Base-by-base conservation (phyloP, 2,329 filamentous ascomycete genomes). In the Ramichloridium luteum region DNA sequence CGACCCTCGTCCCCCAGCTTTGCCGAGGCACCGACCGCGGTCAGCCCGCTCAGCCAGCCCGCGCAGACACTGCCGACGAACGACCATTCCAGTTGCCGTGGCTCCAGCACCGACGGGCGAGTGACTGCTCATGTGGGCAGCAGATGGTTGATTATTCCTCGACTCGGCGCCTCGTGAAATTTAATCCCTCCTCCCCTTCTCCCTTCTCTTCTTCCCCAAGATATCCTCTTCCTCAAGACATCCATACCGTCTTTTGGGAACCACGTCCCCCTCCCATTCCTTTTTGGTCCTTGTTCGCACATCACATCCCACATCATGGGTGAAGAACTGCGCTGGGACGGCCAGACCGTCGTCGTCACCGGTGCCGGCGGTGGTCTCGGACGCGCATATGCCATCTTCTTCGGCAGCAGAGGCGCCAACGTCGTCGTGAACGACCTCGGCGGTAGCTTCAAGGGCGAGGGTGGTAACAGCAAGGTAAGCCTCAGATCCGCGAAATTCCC, bases 401-500 rank as follows among this genome's bases (percentile, higher is more conserved):
- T 93, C 56, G 90, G 73, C 36, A 85, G 82, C 35, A 76, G 88
- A 54, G 90, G 90, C 51, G 90, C 85, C 48, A 92, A 80, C 60
- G 81, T 93, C 48, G 88, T 98, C 28, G 90, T 98, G 50, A 98
- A 98, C 60, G 90, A 98, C 57, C 72, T 96, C 31, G 90, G 90
- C 41, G 83, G 74, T 30, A 90, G 85, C 28, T 86, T 90, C 69
- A 88, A 90, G 61, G 88, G 90, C 47, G 85, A 94, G 64, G 88
- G 86, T 38, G 75, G 70, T 48, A 88, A 81, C 25, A 75, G 74
- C 57, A 92, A 84, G 74, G 86, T 93, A 62, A 46, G 65, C 48
- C 13, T 15, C n/a, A 10, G 17, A 12, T n/a, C 26, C 16, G n/a
- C n/a, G n/a, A n/a, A n/a, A n/a, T n/a, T n/a, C n/a, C n/a, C n/a